Percentiles rank a stretch among this genome's conserved stretches.
phyloP scores from a whole-genome alignment of 2,329 filamentous ascomycete genomes.

The Paracoccidioides brasiliensis region DNA sequence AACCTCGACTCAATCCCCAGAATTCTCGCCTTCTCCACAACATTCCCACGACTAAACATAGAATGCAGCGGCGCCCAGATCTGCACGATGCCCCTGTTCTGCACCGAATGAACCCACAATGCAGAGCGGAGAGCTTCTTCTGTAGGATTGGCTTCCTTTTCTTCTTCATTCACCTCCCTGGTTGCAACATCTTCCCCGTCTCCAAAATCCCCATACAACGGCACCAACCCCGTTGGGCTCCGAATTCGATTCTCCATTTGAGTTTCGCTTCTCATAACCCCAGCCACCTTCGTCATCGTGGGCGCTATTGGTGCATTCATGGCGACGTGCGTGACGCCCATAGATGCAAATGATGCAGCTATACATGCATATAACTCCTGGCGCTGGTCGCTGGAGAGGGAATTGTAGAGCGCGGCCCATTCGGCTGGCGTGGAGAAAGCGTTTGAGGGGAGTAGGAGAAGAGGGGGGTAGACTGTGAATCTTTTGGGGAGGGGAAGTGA shows the following conservation, averaged over 20 bases:
- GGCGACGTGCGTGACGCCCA: constrained; percentile 42
- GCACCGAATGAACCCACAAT: constrained; percentile 66
- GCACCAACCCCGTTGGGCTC: constrained; percentile 55
- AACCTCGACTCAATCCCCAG: constrained; percentile 34
- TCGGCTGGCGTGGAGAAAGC: constrained; percentile 26
- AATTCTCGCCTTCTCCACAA: constrained; percentile 74
- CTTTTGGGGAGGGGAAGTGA: constrained; percentile 25
- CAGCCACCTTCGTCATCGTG: constrained; percentile 13
- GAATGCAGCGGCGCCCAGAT: constrained; percentile 81
- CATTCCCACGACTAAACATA: constrained; percentile 88
- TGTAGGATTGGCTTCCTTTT: constrained; percentile 19
- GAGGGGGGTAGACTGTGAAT: constrained; percentile 44
- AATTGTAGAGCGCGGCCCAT: constrained; percentile 19
- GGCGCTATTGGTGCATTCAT: constrained; percentile 44
- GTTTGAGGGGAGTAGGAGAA: constrained; percentile 43
- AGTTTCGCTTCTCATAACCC: constrained; percentile 24
- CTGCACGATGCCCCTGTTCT: constrained; percentile 66
- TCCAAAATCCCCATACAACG: constrained; percentile 65
- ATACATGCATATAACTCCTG: constrained; percentile 32
- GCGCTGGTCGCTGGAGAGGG: constrained; percentile 18
- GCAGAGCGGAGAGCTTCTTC: constrained; percentile 48
- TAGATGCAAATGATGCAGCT: constrained; percentile 24
- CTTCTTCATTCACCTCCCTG: constrained; percentile 2
- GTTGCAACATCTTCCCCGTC: constrained; percentile 23
- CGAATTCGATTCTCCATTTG: constrained; percentile 55